These are phyloP conservation scores for Rhizoctonia solani DNA, from an alignment of 1,284 basidiomycete genomes.

Conservation along the genomic window DNA sequence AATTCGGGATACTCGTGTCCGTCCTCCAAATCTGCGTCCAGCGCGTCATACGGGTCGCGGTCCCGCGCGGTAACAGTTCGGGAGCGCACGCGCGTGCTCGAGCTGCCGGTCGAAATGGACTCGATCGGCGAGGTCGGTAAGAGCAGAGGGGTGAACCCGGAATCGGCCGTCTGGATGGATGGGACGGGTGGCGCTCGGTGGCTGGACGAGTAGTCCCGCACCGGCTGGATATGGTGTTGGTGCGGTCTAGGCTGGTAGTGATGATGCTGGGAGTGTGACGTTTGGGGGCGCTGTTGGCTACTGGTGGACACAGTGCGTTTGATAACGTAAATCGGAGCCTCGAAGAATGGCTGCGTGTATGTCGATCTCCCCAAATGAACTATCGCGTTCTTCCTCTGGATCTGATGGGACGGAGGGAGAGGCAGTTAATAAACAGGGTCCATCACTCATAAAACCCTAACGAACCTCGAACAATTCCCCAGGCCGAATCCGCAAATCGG, in stretches of 20 bases:
- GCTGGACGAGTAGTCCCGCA: background rate
- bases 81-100: slow-evolving; percentile 32
- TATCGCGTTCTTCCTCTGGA: slow-evolving; percentile 11
- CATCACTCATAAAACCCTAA: background rate
- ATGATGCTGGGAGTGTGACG: background rate
- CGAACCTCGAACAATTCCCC: slow-evolving; percentile 21
- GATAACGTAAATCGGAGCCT: slow-evolving; percentile 33
- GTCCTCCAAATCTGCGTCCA: slow-evolving; percentile 9
- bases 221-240: slow-evolving; percentile 12
- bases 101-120: slow-evolving; percentile 16
- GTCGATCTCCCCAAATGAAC: slow-evolving; percentile 6
- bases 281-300: slow-evolving; percentile 25
- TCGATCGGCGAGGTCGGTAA: slow-evolving; percentile 35
- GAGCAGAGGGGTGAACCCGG: background rate
- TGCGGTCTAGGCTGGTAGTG: background rate
- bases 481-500: slow-evolving; percentile 18
- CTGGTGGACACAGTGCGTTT: slow-evolving; percentile 17
- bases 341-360: slow-evolving; percentile 27
- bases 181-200: background rate
- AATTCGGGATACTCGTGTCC: slow-evolving; percentile 32
- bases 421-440: background rate
- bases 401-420: background rate
- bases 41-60: slow-evolving; percentile 19
- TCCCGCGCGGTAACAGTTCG: slow-evolving; percentile 31
- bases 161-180: background rate